Percentiles rank a stretch among this genome's conserved stretches.
Conservation (phyloP, 176 grass and related monocot species). For the Carex kokanica region DNA sequence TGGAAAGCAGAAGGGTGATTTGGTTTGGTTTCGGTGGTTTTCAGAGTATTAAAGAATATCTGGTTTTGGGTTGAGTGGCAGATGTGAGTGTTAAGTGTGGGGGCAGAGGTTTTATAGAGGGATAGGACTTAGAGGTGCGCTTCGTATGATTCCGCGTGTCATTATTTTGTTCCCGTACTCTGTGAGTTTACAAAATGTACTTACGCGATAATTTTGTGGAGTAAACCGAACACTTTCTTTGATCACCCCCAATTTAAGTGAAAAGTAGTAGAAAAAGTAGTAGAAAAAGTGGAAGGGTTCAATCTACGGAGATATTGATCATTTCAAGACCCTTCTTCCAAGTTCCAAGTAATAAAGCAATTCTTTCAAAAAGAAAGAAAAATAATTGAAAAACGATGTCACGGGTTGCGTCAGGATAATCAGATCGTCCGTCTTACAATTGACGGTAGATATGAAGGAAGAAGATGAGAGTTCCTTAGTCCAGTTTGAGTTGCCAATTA, state of each 20-base stretch:
- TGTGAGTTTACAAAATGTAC: neutral
- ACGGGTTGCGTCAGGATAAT: neutral
- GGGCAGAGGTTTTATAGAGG: neutral
- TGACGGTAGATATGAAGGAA: neutral
- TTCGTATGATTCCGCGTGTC: neutral
- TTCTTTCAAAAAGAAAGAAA: neutral
- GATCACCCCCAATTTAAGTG: neutral
- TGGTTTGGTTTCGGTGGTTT: neutral
- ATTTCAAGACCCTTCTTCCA: neutral
- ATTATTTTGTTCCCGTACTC: neutral
- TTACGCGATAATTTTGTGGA: neutral
- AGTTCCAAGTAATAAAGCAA: neutral
- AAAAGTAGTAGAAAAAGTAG: neutral
- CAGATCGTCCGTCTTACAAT: neutral
- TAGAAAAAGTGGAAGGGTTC: neutral
- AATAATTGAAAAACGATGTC: neutral
- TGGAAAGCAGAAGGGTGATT: neutral
- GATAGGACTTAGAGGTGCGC: neutral
- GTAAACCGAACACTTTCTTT: neutral
- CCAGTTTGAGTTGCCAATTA: neutral
- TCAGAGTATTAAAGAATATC: neutral
- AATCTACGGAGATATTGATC: neutral
- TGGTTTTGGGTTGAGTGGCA: neutral
- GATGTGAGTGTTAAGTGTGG: neutral
- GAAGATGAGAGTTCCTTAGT: neutral